Evolutionary conservation across 1,139 yeast genomes (phyloP).

Genomic region (Lodderomyces beijingensis): DNA sequence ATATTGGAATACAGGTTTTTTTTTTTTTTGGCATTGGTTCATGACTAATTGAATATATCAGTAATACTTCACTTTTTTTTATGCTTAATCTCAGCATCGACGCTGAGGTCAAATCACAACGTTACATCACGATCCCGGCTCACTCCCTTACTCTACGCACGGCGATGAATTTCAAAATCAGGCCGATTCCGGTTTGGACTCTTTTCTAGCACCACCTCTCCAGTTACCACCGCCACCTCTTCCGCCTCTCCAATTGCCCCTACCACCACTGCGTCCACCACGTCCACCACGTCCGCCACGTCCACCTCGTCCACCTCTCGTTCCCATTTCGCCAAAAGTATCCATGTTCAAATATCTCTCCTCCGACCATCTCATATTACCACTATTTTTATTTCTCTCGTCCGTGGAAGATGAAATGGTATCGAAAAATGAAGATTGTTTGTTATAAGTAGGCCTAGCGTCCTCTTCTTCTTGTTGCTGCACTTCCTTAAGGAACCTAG

Average conservation of each 20-base stretch:
- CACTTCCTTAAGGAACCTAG: slow-evolving; percentile 47
- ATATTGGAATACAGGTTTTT: too few relatives aligned
- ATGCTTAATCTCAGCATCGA: too few relatives aligned
- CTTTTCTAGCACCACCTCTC: slow-evolving; percentile 17
- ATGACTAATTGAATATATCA: too few relatives aligned
- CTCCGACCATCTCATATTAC: slow-evolving; percentile 53
- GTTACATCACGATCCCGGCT: too few relatives aligned
- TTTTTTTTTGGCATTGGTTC: too few relatives aligned
- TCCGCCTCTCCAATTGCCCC: slow-evolving; percentile 18
- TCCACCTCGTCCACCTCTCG: slow-evolving; percentile 31
- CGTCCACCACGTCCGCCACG: slow-evolving; percentile 22
- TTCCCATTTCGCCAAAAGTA: slow-evolving; percentile 60
- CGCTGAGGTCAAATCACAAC: too few relatives aligned
- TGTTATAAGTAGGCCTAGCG: slow-evolving; percentile 44
- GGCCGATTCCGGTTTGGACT: slow-evolving; percentile 41
- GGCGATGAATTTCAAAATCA: too few relatives aligned
- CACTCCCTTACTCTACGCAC: too few relatives aligned
- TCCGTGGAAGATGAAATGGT: slow-evolving; percentile 60
- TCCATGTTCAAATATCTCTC: slow-evolving; percentile 60
- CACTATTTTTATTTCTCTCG: slow-evolving; percentile 18
- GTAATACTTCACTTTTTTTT: too few relatives aligned
- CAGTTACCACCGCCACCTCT: slow-evolving; percentile 11
- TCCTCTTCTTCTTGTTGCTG: slow-evolving; percentile 13
- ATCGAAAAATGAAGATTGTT: slow-evolving; percentile 77
- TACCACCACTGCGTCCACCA: slow-evolving; percentile 25